These are phyloP conservation scores for Niebla homalea DNA, from an alignment of 495 filamentous ascomycete species.

Conservation along the genomic window DNA sequence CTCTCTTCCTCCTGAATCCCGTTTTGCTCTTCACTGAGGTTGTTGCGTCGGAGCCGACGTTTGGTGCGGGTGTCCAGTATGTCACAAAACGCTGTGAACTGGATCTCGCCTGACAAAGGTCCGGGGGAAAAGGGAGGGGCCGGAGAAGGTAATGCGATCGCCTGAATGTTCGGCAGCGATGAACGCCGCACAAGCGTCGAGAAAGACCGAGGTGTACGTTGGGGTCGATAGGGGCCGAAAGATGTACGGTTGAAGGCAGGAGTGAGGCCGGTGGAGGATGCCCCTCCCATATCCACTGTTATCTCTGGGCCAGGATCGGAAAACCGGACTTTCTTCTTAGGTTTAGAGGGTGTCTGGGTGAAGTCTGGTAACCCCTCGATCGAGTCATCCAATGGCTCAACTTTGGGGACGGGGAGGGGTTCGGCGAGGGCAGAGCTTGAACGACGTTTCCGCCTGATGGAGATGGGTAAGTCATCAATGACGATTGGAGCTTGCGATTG, in stretches of 20 bases:
- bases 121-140: slow-evolving; percentile 15
- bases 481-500: background rate
- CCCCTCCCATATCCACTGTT: slow-evolving; percentile 14
- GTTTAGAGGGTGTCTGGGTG: slow-evolving; percentile 14
- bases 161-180: slow-evolving; percentile 22
- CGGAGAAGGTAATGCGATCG: slow-evolving; percentile 14
- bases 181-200: slow-evolving; percentile 12
- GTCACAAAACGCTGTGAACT: slow-evolving; percentile 57
- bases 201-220: background rate
- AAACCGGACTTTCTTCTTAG: slow-evolving; percentile 56
- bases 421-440: slow-evolving; percentile 10
- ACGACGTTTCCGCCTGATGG: slow-evolving; percentile 20
- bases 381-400: slow-evolving; percentile 5
- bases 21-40: slow-evolving; percentile 66
- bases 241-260: slow-evolving; percentile 50
- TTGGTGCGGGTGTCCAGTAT: slow-evolving; percentile 58
- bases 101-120: slow-evolving; percentile 27
- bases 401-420: background rate
- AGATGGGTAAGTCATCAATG: slow-evolving; percentile 16
- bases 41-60: slow-evolving; percentile 54
- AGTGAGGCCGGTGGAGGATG: slow-evolving; percentile 50
- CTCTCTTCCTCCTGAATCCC: slow-evolving; percentile 45
- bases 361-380: background rate
- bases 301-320: slow-evolving; percentile 50
- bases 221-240: slow-evolving; percentile 29